These are phyloP conservation scores for Cyclocybe cylindracea DNA, from an alignment of 768 basidiomycete species.

Conservation along the genomic window DNA sequence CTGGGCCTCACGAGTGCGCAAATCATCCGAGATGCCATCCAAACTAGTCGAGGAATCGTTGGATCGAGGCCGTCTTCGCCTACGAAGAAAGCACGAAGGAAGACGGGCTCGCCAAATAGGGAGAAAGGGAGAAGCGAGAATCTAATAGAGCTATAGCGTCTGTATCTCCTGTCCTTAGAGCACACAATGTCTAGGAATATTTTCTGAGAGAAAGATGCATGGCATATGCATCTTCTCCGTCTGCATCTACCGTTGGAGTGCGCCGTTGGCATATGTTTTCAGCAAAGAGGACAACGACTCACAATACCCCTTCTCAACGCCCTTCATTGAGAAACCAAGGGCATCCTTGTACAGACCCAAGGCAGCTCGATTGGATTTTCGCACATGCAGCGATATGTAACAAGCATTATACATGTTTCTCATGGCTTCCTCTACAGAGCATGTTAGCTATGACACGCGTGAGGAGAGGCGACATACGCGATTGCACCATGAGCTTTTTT, in stretches of 20 bases:
- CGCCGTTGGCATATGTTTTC: not conserved
- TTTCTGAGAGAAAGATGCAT: constrained; percentile 72
- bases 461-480: constrained; percentile 61
- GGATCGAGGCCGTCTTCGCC: constrained; percentile 1
- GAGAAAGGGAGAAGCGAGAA: constrained; percentile 7
- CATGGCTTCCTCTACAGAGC: constrained; percentile 83
- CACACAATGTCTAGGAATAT: constrained; percentile 10
- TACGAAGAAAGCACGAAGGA: not conserved
- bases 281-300: constrained; percentile 17
- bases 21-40: constrained; percentile 59
- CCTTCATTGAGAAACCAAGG: constrained; percentile 85
- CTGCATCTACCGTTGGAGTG: constrained; percentile 63
- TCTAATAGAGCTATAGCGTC: constrained; percentile 13
- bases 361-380: constrained; percentile 94
- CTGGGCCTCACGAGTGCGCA: constrained; percentile 71
- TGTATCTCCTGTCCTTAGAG: not conserved
- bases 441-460: not conserved
- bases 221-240: constrained; percentile 92
- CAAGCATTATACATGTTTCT: constrained; percentile 79
- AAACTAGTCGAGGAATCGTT: constrained; percentile 24
- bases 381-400: constrained; percentile 91
- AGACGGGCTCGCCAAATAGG: constrained; percentile 2
- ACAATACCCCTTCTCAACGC: constrained; percentile 94
- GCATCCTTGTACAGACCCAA: constrained; percentile 87
- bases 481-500: constrained; percentile 93